phyloP scores from a whole-genome alignment of 495 filamentous ascomycete species.

The Neurospora terricola region DNA sequence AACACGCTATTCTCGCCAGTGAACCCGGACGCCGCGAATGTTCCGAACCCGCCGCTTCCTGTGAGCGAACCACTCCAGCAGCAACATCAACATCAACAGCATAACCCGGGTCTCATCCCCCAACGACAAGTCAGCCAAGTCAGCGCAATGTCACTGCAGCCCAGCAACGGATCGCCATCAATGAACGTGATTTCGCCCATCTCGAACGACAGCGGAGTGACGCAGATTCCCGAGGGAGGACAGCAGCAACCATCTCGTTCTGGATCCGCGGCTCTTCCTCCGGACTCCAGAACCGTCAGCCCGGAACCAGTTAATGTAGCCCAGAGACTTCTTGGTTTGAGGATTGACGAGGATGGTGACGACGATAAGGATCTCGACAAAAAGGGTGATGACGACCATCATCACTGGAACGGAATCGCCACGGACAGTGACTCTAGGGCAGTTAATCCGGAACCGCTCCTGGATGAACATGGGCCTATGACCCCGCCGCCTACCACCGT shows the following conservation, averaged over 20 bases:
- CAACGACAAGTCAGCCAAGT: slow-evolving; percentile 17
- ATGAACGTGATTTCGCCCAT: slow-evolving; percentile 2
- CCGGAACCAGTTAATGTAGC: slow-evolving; percentile 10
- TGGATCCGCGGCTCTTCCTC: neutral
- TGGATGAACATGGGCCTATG: neutral
- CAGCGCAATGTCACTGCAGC: slow-evolving; percentile 20
- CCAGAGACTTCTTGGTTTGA: neutral
- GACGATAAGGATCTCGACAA: neutral
- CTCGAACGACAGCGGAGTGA: slow-evolving; percentile 1
- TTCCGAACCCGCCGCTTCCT: slow-evolving; percentile 5
- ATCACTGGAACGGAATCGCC: neutral
- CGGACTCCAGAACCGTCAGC: slow-evolving; percentile 15
- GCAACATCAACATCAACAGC: neutral
- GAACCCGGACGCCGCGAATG: slow-evolving; percentile 6
- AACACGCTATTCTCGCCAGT: slow-evolving; percentile 11
- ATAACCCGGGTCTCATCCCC: slow-evolving; percentile 2
- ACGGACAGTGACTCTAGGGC: neutral
- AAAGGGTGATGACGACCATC: neutral
- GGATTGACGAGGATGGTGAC: neutral
- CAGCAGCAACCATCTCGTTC: neutral
- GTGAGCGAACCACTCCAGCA: neutral
- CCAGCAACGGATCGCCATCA: neutral
- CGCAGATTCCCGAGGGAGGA: slow-evolving; percentile 4
- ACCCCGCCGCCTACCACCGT: neutral
- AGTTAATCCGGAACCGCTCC: neutral